Base-by-base conservation (phyloP, 2,329 filamentous ascomycete genomes). In the Orbilia quercus region DNA sequence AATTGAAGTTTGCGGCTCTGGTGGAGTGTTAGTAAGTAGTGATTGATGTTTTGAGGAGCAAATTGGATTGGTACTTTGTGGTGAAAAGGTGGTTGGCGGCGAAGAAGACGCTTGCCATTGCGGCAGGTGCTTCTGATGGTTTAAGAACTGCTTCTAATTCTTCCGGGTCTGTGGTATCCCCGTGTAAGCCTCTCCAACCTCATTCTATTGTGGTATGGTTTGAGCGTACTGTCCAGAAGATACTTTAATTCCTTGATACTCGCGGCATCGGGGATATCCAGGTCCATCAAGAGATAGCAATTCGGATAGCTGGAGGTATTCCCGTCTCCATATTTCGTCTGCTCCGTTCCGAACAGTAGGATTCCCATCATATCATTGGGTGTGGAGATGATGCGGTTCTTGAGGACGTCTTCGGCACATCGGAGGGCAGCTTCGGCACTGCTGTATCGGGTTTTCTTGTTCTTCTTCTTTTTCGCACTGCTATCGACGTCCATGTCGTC, bases 311-410 rank as follows among this genome's bases (percentile, higher is more conserved):
- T 86, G 6, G 84, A 83, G 28, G 82, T 82, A 50, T 83, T 83
- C 66, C 85, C 87, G 14, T 88, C 87, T 48, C 89, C 87, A 75
- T 92, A 93, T 77, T 89, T 92, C 40, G 92, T 91, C 81, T 91
- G 87, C 78, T 96, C 85, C 0, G 95, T 99, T 7, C 93, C 93
- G 79, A 96, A 99, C 0, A 99, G 84, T 38, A 99, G 81, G 23
- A 99, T 90, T 1, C 94, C 93, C 86, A 99, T 97, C 91, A 97
- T 96, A 75, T 99, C 95, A 79, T 90, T 93, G 1, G 95, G 95
- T 74, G 93, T 94, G 2, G 94, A 94, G 77, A 99, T 98, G 81
- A 99, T 98, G 77, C 95, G 91, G 82, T 98, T 94, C 82, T 98
- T 92, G 91, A 99, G 97, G 59, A 99, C 84, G 79, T 92, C 88